Base-by-base conservation (phyloP, 1,139 yeast species). In the Pichia sp. region DNA sequence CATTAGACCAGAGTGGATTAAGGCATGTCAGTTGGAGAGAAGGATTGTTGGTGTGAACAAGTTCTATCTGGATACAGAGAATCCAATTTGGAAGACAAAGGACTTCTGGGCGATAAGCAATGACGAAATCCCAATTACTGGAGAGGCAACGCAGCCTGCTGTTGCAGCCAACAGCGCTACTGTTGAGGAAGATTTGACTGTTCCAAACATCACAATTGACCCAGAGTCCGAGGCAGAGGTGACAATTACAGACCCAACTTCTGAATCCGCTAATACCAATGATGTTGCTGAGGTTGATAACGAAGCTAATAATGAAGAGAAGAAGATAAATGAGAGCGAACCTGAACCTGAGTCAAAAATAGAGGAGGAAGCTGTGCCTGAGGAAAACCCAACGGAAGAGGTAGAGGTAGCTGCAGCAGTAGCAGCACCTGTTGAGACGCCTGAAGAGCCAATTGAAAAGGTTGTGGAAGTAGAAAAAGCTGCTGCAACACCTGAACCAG, bases 1-100 rank as follows among this genome's bases (percentile, higher is more conserved):
- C 46, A 93, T 93, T 30, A 81, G 97, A 69, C 99, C 99, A 0
- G 98, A 93, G 68, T 93, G 98, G 98, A 75, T 93, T 56, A 86
- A 88, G 70, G 97, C 97, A 0, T 93, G 99, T 74, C 96, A 89
- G 65, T 72, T 80, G 50, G 98, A 92, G 66, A 81, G 95, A 62
- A 75, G 97, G 65, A 83, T 93, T 57, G 96, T 92, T 45, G 97
- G 98, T 32, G 99, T 95, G 11, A 79, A 96, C 64, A 90, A 90
- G 60, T 88, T 86, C 63, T 87, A 87, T 64, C 75, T 87, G 38
- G 79, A 77, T 64, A 75, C 81, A 15, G 70, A 73, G 48, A 64
- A 60, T 46, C 64, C 68, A 30, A 63, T 65, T 47, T 67, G 70
- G 67, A 62, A 64, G 42, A 64, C 67, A 53, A 65, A 66, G 56